Evolutionary conservation across 106 monocot genomes (phyloP).

Genomic region (Dioscorea zingiberensis): DNA sequence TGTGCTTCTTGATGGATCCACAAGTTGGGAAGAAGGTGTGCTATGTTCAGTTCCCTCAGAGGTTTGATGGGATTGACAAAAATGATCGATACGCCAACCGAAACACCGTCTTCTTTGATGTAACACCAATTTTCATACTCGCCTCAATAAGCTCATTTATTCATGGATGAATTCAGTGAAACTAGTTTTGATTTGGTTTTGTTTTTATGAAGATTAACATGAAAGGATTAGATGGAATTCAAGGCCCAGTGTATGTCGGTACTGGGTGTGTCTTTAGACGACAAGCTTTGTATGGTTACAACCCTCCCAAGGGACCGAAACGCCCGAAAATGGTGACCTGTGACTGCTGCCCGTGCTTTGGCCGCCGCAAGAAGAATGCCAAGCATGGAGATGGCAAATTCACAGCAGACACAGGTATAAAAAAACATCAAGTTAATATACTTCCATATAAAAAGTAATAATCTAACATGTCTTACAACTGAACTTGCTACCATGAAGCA

Average conservation of each 20-base stretch:
- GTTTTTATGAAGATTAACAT: conserved; percentile 73
- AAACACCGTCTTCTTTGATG: conserved; percentile 97
- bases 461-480: background rate
- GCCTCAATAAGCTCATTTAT: too few relatives aligned
- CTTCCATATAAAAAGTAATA: background rate
- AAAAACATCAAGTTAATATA: too few relatives aligned
- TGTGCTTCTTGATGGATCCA: conserved; percentile 99
- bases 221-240: conserved; percentile 96
- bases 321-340: conserved; percentile 94
- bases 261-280: conserved; percentile 92
- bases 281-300: conserved; percentile 87
- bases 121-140: conserved; percentile 5
- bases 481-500: conserved; percentile 3
- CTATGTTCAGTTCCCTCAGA: conserved; percentile 94
- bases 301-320: conserved; percentile 82
- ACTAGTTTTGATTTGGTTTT: background rate
- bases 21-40: conserved; percentile 78
- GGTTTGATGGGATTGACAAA: conserved; percentile 87
- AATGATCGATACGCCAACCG: conserved; percentile 91
- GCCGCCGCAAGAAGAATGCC: conserved; percentile 58
- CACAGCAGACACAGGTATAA: conserved; percentile 27
- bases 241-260: conserved; percentile 95
- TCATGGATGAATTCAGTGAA: too few relatives aligned
- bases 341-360: conserved; percentile 93
- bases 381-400: conserved; percentile 21